Base-by-base conservation (phyloP, 768 basidiomycete genomes). In the Mycena amicta region DNA sequence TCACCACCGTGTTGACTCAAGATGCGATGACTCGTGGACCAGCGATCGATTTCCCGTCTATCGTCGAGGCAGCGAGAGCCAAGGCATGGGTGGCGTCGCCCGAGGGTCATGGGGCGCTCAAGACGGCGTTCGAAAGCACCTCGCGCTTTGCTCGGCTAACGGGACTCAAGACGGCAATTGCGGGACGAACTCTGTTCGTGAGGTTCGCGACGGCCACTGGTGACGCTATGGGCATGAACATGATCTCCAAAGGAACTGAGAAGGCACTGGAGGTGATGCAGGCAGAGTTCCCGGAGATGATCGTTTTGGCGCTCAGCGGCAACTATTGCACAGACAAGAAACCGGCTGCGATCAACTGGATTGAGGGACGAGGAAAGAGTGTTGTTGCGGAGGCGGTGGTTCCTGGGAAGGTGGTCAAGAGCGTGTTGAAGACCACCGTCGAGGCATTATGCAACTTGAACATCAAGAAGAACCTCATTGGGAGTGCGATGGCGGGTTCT, bases 261-360 rank as follows among this genome's bases (percentile, higher is more conserved):
- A 92, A 91, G 74, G 95, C 95, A 20, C 82, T 99, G 13, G 93
- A 90, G 67, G 83, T 80, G 22, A 81, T 93, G 83, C 80, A 83
- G 64, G 78, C 79, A 51, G 74, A 87, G 66, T 99, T 93, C 79
- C 96, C 96, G 2, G 87, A 89, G 59, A 98, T 98, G 95, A 73
- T 86, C 55, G 86, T 94, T 40, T 82, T 97, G 30, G 92, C 96
- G 6, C 82, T 99, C 15, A 93, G 90, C 4, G 97, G 96, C 45
- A 99, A 99, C 73, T 99, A 98, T 72, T 98, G 97, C 78, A 99
- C 94, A 63, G 97, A 99, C 77, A 99, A 99, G 88, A 99, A 99
- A 78, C 92, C 97, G 0, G 93, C 97, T 6, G 97, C 97, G 45
- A 97, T 99, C 75, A 99, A 98, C 77, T 99, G 97, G 97, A 98